A percentile compares a stretch with the other conserved stretches of the same genome.
Conservation (phyloP, 2,329 filamentous ascomycete species). For the Dichotomopilus funicola region DNA sequence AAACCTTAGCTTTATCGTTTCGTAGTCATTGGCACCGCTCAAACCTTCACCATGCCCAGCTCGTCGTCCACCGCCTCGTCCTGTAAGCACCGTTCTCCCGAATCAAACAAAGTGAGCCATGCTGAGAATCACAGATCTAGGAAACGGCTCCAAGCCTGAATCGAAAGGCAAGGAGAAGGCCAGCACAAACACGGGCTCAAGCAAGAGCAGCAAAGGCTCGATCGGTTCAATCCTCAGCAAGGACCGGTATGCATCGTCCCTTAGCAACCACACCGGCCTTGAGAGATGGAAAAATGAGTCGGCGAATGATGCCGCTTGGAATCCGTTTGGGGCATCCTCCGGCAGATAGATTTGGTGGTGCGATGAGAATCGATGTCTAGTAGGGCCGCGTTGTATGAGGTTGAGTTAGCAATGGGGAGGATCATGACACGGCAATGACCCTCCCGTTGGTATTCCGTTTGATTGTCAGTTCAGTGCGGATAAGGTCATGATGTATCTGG, state of each 20-base stretch:
- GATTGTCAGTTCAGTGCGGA: neutral
- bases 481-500: neutral
- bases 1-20: too few species aligned
- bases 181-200: neutral
- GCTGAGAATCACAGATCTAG: neutral
- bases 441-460: neutral
- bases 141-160: constrained; percentile 7
- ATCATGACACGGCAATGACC: too few species aligned
- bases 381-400: neutral
- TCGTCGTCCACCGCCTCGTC: too few species aligned
- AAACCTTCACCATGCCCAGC: too few species aligned
- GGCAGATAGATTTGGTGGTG: neutral
- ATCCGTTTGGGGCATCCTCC: constrained; percentile 2
- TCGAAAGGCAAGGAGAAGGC: constrained; percentile 3
- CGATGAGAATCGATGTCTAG: neutral
- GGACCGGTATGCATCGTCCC: neutral
- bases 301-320: constrained; percentile 5
- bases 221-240: neutral
- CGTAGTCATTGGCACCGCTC: too few species aligned
- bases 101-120: too few species aligned
- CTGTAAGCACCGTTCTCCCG: too few species aligned
- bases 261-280: constrained; percentile 10
- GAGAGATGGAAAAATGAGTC: constrained; percentile 8
- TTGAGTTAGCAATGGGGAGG: neutral
- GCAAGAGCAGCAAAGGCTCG: neutral